Evolutionary conservation across 108 stramenopile genomes (phyloP), one percentile per base, ranked within the genome.

Genomic region (Cyclotella cryptica): DNA sequence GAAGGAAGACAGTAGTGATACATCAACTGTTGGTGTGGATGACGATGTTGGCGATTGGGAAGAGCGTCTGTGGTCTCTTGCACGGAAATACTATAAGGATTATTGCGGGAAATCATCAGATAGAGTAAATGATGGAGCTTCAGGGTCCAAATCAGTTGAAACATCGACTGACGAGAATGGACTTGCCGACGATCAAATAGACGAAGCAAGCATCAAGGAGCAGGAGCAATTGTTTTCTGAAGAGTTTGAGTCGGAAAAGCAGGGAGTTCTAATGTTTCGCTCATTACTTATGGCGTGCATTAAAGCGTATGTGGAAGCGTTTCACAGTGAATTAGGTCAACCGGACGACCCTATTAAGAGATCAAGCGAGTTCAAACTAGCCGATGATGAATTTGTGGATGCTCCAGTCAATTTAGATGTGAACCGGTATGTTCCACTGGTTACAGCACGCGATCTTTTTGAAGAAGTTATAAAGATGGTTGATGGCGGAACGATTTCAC

Each of bases 41-140:
- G 69, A 80, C 13, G 83, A 84, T 45, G 67, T 77, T 35, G 78
- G 54, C 14, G 69, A 84, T 69, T 84, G 83, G 83, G 83, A 84
- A 54, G 83, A 84, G 21, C 47, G 73, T 43, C 42, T 84, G 30
- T 84, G 83, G 83, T 66, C 83, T 42, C 53, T 80, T 58, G 83
- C 83, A 11, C 66, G 83, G 13, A 55, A 74, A 51, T 57, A 80
- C 64, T 79, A 75, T 27, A 60, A 61, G 28, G 53, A 84, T 30
- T 79, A 64, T 43, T 72, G 63, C 46, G 24, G 53, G 67, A 18
- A 42, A n/a, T 30, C 49, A 2, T 22, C 27, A 1, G 57, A 42
- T 40, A 49, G 18, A 41, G 47, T 13, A 35, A 43, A 24, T 39
- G 47, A 53, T 0, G 42, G 21, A 27, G 8, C 19, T 46, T 72